These are phyloP conservation scores for Psilocybe sp. DNA, from an alignment of 768 basidiomycete species.

Conservation along the genomic window DNA sequence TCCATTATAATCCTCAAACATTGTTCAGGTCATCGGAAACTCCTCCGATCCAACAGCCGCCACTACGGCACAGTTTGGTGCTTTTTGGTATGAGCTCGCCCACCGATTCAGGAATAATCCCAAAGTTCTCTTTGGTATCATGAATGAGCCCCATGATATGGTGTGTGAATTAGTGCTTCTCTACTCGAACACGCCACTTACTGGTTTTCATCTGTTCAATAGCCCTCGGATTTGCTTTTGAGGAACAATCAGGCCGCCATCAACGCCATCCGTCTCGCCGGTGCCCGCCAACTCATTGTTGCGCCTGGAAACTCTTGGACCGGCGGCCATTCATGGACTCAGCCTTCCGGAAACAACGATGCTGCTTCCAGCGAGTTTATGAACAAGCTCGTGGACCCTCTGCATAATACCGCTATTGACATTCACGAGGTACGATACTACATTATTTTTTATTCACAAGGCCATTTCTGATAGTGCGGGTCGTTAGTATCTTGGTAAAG, in stretches of 20 bases:
- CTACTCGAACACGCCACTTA: not conserved
- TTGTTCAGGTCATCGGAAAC: conserved; percentile 41
- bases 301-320: conserved; percentile 47
- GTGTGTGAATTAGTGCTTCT: conserved; percentile 13
- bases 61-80: conserved; percentile 39
- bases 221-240: conserved; percentile 39
- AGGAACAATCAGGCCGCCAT: conserved; percentile 43
- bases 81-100: conserved; percentile 42
- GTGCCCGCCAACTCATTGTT: conserved; percentile 40
- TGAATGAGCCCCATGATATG: conserved; percentile 47
- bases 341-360: conserved; percentile 28
- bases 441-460: not conserved
- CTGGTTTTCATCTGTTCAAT: not conserved
- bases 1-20: too few relatives aligned
- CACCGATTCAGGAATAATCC: conserved; percentile 36
- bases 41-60: conserved; percentile 41
- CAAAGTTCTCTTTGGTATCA: conserved; percentile 43
- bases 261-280: conserved; percentile 36
- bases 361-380: conserved; percentile 41
- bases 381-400: conserved; percentile 37
- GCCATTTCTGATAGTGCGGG: not conserved
- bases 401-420: conserved; percentile 42
- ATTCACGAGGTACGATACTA: conserved; percentile 35
- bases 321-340: conserved; percentile 43
- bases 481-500: conserved; percentile 10